Percentiles rank a stretch among this genome's conserved stretches.
phyloP scores from a whole-genome alignment of 2,329 filamentous ascomycete genomes.

The Furcasterigmium sp. region DNA sequence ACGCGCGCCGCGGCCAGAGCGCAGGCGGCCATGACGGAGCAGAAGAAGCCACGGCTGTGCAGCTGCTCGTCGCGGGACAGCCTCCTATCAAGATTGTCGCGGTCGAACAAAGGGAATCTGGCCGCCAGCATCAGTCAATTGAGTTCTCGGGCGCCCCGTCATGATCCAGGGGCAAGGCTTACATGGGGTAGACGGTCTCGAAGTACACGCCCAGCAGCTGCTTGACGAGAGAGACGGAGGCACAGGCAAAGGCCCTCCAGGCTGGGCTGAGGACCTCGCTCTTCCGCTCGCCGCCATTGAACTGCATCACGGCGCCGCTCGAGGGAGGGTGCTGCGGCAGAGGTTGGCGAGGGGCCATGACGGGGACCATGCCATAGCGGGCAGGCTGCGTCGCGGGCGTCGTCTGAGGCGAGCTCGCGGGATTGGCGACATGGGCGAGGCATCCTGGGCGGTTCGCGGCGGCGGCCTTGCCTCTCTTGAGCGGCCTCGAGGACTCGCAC shows the following conservation, averaged over 20 bases:
- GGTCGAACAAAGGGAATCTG: slow-evolving; percentile 40
- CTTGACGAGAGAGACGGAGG: slow-evolving; percentile 21
- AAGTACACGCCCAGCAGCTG: slow-evolving; percentile 44
- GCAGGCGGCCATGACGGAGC: slow-evolving; percentile 44
- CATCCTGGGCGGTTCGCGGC: not conserved
- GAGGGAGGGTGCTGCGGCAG: not conserved
- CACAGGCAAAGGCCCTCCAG: slow-evolving; percentile 12
- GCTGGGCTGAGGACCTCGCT: slow-evolving; percentile 11
- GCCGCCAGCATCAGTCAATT: not conserved
- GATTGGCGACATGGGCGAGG: not conserved
- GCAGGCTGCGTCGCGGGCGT: not conserved
- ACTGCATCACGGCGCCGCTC: too few relatives aligned
- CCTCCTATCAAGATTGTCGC: slow-evolving; percentile 31
- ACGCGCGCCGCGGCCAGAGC: slow-evolving; percentile 39
- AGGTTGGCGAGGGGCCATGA: not conserved
- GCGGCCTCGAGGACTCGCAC: not conserved
- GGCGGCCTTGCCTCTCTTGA: slow-evolving; percentile 1
- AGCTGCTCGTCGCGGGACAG: slow-evolving; percentile 34
- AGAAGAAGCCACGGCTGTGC: slow-evolving; percentile 35
- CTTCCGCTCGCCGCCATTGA: not conserved
- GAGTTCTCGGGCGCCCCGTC: too few relatives aligned
- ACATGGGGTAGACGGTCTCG: slow-evolving; percentile 48
- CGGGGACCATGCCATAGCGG: slow-evolving; percentile 16
- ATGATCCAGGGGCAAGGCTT: not conserved
- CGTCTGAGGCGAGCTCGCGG: not conserved